A percentile compares a stretch with the other conserved stretches of the same genome.
Evolutionary conservation across 768 basidiomycete species (phyloP).

Genomic region (Lactarius quietus): DNA sequence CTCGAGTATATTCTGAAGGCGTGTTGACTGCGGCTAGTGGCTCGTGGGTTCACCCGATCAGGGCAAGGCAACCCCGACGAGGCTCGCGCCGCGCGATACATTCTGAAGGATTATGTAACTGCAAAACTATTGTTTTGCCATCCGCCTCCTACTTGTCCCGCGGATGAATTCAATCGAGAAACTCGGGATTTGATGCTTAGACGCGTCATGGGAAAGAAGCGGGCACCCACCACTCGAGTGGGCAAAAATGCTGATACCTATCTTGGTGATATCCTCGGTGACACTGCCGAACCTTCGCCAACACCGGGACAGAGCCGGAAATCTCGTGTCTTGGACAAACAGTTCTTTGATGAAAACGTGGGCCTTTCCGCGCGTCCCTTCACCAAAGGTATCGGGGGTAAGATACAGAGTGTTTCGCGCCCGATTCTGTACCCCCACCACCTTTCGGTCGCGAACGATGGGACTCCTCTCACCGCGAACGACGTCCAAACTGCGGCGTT

Average conservation of each 20-base stretch:
- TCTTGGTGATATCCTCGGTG: conserved; percentile 12
- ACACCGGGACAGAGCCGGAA: conserved; percentile 40
- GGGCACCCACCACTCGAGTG: conserved; percentile 84
- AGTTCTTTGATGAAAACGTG: conserved; percentile 69
- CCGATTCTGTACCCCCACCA: conserved; percentile 78
- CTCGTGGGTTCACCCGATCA: conserved; percentile 85
- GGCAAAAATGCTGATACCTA: conserved; percentile 79
- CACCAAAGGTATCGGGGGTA: conserved; percentile 54
- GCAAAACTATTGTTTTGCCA: conserved; percentile 90
- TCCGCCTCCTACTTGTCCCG: conserved; percentile 69
- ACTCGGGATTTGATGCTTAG: conserved; percentile 59
- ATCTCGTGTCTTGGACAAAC: conserved; percentile 68
- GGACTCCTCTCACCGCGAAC: conserved; percentile 51
- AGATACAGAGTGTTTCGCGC: conserved; percentile 61
- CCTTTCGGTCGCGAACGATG: conserved; percentile 73
- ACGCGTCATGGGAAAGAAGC: conserved; percentile 73
- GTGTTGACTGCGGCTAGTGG: conserved; percentile 52
- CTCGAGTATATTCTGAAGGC: not conserved
- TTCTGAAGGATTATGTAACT: conserved; percentile 97
- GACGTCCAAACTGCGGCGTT: conserved; percentile 44
- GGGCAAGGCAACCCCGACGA: conserved; percentile 98
- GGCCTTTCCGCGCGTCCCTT: conserved; percentile 57
- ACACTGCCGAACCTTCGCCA: conserved; percentile 16
- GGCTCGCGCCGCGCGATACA: conserved; percentile 84
- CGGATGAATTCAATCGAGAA: conserved; percentile 69